Conservation (phyloP, 495 filamentous ascomycete genomes). For the Echria macrotheca region DNA sequence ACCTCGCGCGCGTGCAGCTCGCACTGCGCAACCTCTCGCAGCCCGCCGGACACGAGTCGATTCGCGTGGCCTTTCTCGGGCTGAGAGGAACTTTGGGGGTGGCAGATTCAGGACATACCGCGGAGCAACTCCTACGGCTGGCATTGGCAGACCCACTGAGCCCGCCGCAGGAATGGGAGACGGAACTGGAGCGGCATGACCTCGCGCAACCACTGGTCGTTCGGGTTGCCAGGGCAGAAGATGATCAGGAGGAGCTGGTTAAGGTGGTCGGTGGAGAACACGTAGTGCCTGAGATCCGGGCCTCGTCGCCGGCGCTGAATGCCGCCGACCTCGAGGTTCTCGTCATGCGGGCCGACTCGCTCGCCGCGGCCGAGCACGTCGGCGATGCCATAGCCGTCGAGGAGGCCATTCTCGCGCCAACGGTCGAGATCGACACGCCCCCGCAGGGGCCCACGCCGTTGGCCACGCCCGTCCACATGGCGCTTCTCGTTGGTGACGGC, state of each 20-base stretch:
- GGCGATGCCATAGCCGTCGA: conserved; percentile 29
- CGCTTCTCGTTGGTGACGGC: conserved; percentile 68
- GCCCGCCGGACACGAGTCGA: conserved; percentile 51
- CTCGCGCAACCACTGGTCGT: conserved; percentile 41
- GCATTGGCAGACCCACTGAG: conserved; percentile 75
- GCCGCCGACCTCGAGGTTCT: conserved; percentile 72
- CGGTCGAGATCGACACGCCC: conserved; percentile 60
- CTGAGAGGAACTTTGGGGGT: conserved; percentile 34
- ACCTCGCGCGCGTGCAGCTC: conserved; percentile 71
- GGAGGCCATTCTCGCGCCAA: conserved; percentile 65
- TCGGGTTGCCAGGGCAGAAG: conserved; percentile 29
- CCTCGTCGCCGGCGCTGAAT: conserved; percentile 66
- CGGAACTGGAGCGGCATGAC: conserved; percentile 49
- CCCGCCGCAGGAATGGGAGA: conserved; percentile 63
- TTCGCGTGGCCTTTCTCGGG: conserved; percentile 62
- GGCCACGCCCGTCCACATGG: conserved; percentile 79
- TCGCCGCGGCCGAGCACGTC: conserved; percentile 26
- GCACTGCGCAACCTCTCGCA: conserved; percentile 72
- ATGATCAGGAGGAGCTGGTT: conserved; percentile 12
- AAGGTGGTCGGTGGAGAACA: conserved; percentile 24
- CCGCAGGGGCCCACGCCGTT: conserved; percentile 56
- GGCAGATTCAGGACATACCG: conserved; percentile 31
- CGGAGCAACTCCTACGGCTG: conserved; percentile 58
- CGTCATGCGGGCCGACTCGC: conserved; percentile 49
- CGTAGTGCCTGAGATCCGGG: conserved; percentile 40